phyloP scores from a whole-genome alignment of 768 basidiomycete genomes.

The Cantharellus anzutake region DNA sequence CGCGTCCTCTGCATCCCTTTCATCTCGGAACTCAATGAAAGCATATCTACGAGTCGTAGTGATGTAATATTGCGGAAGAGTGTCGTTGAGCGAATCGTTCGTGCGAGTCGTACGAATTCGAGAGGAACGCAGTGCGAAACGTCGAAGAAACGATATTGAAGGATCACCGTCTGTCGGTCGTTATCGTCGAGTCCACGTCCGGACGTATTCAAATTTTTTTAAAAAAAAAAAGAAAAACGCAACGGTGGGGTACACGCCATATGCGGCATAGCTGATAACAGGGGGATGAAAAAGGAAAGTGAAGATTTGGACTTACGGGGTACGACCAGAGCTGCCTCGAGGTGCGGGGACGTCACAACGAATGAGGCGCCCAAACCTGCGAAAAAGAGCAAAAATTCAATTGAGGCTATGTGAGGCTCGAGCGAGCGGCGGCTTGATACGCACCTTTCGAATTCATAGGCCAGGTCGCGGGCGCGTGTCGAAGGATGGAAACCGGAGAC shows the following conservation, averaged over 20 bases:
- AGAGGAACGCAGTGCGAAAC: not conserved
- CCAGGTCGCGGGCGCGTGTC: constrained; percentile 70
- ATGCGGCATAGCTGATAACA: not conserved
- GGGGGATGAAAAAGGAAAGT: not conserved
- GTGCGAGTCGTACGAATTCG: not conserved
- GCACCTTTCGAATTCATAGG: constrained; percentile 74
- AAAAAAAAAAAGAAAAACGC: not conserved
- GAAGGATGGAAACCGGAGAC: constrained; percentile 70
- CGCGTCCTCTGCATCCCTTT: constrained; percentile 63
- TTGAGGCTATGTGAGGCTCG: constrained; percentile 4
- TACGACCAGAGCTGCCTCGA: constrained; percentile 39
- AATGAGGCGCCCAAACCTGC: constrained; percentile 64
- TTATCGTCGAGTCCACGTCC: not conserved
- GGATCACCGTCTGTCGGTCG: not conserved
- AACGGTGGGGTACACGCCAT: too few species aligned
- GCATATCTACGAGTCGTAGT: constrained; percentile 39
- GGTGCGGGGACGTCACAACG: constrained; percentile 85
- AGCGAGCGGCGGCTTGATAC: constrained; percentile 8
- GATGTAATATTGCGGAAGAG: constrained; percentile 19
- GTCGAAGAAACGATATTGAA: constrained; percentile 1
- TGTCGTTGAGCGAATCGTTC: constrained; percentile 32
- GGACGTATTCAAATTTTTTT: not conserved
- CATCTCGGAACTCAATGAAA: constrained; percentile 67
- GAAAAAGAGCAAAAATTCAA: constrained; percentile 1
- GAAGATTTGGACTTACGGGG: constrained; percentile 1